Conservation (phyloP, 148 eudicot species). For the Rhododendron simsii region DNA sequence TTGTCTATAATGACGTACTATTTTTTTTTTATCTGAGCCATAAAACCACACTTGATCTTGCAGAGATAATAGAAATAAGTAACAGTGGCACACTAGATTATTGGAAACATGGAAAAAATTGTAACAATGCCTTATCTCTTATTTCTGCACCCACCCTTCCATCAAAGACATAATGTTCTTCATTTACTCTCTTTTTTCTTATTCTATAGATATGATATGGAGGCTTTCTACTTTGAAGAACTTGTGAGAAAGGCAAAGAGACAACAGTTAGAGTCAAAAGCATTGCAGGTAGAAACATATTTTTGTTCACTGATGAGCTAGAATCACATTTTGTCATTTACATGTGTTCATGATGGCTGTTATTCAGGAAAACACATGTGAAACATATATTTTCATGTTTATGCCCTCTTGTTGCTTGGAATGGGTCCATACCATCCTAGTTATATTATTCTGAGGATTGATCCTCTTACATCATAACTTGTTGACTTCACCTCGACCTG, state of each 20-base stretch:
- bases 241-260: constrained; percentile 34
- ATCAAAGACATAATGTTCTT: background rate
- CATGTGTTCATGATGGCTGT: background rate
- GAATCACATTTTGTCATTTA: background rate
- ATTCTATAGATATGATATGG: constrained; percentile 29
- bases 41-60: background rate
- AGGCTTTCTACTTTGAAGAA: constrained; percentile 35
- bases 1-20: background rate
- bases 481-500: background rate
- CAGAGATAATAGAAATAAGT: background rate
- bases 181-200: background rate
- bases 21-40: background rate
- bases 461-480: background rate
- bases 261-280: constrained; percentile 26
- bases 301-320: background rate
- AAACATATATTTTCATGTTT: background rate
- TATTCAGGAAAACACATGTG: background rate
- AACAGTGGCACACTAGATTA: background rate
- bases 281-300: constrained; percentile 22
- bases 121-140: no score
- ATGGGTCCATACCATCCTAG: background rate
- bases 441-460: background rate
- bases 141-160: background rate
- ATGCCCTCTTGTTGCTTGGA: background rate
- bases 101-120: background rate